phyloP scores from a whole-genome alignment of 1,284 basidiomycete species.

The Ganoderma leucocontextum region DNA sequence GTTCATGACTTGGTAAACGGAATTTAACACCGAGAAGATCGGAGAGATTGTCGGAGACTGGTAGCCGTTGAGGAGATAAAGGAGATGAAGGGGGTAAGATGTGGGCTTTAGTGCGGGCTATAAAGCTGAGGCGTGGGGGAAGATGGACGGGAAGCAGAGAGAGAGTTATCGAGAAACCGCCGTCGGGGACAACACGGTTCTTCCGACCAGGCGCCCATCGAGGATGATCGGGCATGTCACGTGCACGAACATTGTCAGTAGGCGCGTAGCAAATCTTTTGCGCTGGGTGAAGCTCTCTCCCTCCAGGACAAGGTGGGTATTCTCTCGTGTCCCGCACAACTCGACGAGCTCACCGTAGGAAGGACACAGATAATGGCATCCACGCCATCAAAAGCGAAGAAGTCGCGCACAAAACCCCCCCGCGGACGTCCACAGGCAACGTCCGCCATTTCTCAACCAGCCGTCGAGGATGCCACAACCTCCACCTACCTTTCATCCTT shows the following conservation, averaged over 20 bases:
- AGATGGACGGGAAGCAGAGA: neutral
- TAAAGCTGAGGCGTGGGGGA: neutral
- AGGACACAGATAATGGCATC: constrained; percentile 45
- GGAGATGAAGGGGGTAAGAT: neutral
- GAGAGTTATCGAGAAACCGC: neutral
- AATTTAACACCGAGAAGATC: constrained; percentile 12
- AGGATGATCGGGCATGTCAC: constrained; percentile 11
- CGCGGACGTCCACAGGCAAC: constrained; percentile 62
- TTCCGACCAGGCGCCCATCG: constrained; percentile 11
- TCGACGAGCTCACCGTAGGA: neutral
- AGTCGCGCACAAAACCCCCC: constrained; percentile 58
- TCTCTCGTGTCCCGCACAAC: neutral
- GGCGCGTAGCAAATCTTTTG: constrained; percentile 34
- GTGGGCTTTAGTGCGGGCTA: neutral
- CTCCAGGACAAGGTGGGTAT: constrained; percentile 23
- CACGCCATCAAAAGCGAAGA: constrained; percentile 55
- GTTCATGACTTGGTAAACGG: constrained; percentile 52
- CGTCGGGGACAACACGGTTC: neutral
- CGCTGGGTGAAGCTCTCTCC: constrained; percentile 21
- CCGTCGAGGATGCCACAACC: constrained; percentile 57
- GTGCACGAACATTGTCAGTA: constrained; percentile 15
- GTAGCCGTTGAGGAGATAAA: neutral
- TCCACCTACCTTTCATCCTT: constrained; percentile 64
- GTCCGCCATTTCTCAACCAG: constrained; percentile 66
- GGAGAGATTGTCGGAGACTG: neutral